Evolutionary conservation across 805 yeast genomes (phyloP).

Genomic region (Candida peoriensis): DNA sequence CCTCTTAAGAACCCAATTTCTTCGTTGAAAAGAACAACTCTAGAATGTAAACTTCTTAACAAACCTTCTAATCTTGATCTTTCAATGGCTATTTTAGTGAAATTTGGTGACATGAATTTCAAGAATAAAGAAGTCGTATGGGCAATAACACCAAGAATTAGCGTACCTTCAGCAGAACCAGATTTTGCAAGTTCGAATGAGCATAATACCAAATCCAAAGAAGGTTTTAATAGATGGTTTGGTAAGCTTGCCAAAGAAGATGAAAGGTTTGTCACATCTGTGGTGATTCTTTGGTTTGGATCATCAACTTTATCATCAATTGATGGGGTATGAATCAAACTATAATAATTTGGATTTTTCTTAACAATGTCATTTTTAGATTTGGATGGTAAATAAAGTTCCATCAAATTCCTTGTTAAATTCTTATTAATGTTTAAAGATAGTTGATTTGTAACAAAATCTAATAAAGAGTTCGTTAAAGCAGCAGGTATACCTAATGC

Average conservation of each 20-base stretch:
- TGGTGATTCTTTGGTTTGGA: conserved; percentile 80
- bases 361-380: conserved; percentile 27
- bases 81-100: conserved; percentile 71
- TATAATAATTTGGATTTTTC: conserved; percentile 64
- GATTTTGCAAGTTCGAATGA: conserved; percentile 61
- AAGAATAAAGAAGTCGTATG: conserved; percentile 73
- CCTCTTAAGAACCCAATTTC: conserved; percentile 86
- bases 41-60: conserved; percentile 77
- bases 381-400: conserved; percentile 63
- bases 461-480: conserved; percentile 64
- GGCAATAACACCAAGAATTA: conserved; percentile 73
- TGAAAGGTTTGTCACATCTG: conserved; percentile 73
- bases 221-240: conserved; percentile 79
- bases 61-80: conserved; percentile 81
- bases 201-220: conserved; percentile 72
- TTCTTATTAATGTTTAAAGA: conserved; percentile 56
- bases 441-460: conserved; percentile 53
- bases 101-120: conserved; percentile 81
- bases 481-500: conserved; percentile 83
- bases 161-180: conserved; percentile 63
- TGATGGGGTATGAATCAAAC: conserved; percentile 55
- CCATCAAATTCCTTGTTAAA: conserved; percentile 59
- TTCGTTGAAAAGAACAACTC: conserved; percentile 72
- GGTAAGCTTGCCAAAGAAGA: conserved; percentile 69
- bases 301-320: conserved; percentile 45